Percentiles rank a stretch among this genome's conserved stretches.
Evolutionary conservation across 352 stramenopile species (phyloP).

Genomic region (Elongisporangium anandrum): DNA sequence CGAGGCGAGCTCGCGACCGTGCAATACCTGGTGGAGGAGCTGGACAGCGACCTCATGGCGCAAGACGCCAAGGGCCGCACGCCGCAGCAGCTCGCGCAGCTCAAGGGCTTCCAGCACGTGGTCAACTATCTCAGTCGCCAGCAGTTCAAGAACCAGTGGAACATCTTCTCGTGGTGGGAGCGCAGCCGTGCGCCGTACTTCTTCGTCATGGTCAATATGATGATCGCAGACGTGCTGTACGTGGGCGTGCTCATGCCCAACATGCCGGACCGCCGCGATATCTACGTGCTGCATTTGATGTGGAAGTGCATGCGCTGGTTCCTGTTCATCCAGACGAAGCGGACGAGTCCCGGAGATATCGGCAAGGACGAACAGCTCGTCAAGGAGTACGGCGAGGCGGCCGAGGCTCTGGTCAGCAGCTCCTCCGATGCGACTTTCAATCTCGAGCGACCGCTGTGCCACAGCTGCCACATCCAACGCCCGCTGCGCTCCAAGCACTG

Average conservation of each 20-base stretch:
- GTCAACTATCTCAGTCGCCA: constrained; percentile 46
- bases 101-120: constrained; percentile 55
- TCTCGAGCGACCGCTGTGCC: constrained; percentile 72
- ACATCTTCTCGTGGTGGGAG: constrained; percentile 60
- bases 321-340: constrained; percentile 60
- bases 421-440: constrained; percentile 21
- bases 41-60: constrained; percentile 53
- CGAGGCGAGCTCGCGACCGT: constrained; percentile 63
- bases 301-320: constrained; percentile 58
- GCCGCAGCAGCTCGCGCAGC: constrained; percentile 49
- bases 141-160: constrained; percentile 40
- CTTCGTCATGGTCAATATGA: constrained; percentile 59
- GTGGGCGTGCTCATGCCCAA: constrained; percentile 43
- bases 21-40: constrained; percentile 75
- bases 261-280: constrained; percentile 46
- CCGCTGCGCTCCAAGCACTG: constrained; percentile 82
- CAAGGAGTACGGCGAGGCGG: constrained; percentile 55
- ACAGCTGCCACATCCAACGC: constrained; percentile 78
- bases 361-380: constrained; percentile 24
- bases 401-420: constrained; percentile 35
- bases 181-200: constrained; percentile 59
- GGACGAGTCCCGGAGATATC: constrained; percentile 54
- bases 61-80: constrained; percentile 53
- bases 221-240: constrained; percentile 35
- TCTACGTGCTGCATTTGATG: constrained; percentile 58